Evolutionary conservation across 2,329 filamentous ascomycete species (phyloP).

Genomic region (Microdochium bolleyi): DNA sequence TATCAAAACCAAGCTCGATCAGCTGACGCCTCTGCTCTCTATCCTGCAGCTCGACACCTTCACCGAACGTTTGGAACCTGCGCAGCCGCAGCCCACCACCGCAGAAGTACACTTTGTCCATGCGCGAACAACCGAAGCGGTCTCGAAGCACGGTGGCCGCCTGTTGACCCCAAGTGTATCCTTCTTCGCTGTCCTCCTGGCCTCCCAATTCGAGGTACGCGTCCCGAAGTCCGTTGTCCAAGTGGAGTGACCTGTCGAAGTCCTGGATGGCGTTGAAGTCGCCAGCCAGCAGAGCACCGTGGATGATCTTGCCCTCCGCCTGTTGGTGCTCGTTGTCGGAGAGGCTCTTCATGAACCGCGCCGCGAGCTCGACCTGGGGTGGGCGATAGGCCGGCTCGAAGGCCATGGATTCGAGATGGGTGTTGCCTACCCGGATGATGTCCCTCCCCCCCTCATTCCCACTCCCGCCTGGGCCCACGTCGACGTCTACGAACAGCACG

Average conservation of each 20-base stretch:
- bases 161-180: conserved; percentile 50
- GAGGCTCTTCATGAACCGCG: conserved; percentile 9
- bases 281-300: conserved; percentile 38
- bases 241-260: conserved; percentile 37
- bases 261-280: conserved; percentile 49
- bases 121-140: conserved; percentile 36
- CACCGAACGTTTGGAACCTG: conserved; percentile 34
- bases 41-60: conserved; percentile 30
- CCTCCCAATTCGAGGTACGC: conserved; percentile 42
- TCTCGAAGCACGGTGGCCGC: conserved; percentile 26
- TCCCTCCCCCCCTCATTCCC: conserved; percentile 20
- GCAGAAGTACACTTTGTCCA: conserved; percentile 42
- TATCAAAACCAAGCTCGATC: conserved; percentile 19
- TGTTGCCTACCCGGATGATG: conserved; percentile 15
- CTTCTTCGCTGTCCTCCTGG: conserved; percentile 33
- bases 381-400: conserved; percentile 13
- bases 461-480: conserved; percentile 11
- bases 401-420: conserved; percentile 20
- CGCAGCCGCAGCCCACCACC: conserved; percentile 18
- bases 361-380: conserved; percentile 11
- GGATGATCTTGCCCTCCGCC: conserved; percentile 8
- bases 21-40: conserved; percentile 15
- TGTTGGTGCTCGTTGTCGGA: no score
- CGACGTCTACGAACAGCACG: conserved; percentile 41
- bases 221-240: conserved; percentile 38